Base-by-base conservation (phyloP, 352 stramenopile genomes). In the Globisporangium alternatum region DNA sequence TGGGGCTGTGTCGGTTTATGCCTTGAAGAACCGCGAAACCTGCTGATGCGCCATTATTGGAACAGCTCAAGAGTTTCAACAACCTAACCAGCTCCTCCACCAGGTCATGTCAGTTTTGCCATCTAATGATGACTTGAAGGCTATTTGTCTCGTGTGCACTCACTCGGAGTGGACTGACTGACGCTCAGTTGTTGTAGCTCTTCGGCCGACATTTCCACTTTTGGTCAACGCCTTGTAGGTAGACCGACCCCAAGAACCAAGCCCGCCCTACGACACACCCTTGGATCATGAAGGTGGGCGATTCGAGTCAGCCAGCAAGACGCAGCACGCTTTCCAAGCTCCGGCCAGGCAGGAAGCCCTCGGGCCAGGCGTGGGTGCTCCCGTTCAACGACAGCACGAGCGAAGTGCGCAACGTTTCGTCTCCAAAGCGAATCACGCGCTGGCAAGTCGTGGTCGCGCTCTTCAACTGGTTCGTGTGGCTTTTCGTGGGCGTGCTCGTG, bases 401-500 rank as follows among this genome's bases (percentile, higher is more conserved):
- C 21, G 10, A 12, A 19, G 7, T 0, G 2, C 35, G 52, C 52
- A 25, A 0, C 2, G 0, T 41, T 9, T 1, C 52, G 19, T 12
- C 43, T 22, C 52, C 2, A 9, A n/a, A 43, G 52, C 52, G 30
- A n/a, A 21, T 45, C 52, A 58, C 30, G 4, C n/a, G 19, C 2
- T 30, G 35, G 30, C 52, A 58, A 35, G 30, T 31, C 17, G 31
- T 22, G 30, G 8, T 5, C 15, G 52, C 52, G 10, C 5, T 28
- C 3, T 58, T 43, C 19, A 58, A 58, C 52, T 58, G 52, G 52
- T 17, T 13, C 31, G 52, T 45, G 31, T 58, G 52, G 52, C 31
- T 58, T 9, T 22, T 44, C 1, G 31, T 58, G 8, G 31, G 30
- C 2, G 10, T 44, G 15, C 52, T 58, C 31, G 52, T 58, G 19